Percentiles rank a stretch among this genome's conserved stretches.
Conservation (phyloP, 495 filamentous ascomycete genomes). For the Penicillium egyptiacum region DNA sequence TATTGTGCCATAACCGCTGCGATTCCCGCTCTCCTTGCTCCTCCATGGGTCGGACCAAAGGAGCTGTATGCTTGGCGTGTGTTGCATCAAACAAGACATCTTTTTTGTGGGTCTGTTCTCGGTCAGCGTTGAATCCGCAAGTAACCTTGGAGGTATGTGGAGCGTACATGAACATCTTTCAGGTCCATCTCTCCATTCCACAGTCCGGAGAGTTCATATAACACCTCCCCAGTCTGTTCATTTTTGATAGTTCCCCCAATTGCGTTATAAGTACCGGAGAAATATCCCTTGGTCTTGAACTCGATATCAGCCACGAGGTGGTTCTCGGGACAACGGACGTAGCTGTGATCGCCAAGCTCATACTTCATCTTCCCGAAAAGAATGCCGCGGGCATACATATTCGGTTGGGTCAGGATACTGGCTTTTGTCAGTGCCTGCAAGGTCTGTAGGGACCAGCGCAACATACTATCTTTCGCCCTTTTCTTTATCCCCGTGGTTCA, state of each 20-base stretch:
- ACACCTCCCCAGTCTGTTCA: slow-evolving; percentile 76
- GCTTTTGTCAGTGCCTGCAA: slow-evolving; percentile 17
- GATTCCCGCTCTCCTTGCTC: slow-evolving; percentile 93
- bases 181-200: slow-evolving; percentile 96
- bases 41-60: slow-evolving; percentile 70
- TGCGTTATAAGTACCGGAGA: slow-evolving; percentile 93
- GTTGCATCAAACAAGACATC: slow-evolving; percentile 87
- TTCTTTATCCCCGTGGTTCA: slow-evolving; percentile 68
- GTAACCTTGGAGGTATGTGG: background rate
- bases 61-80: slow-evolving; percentile 70
- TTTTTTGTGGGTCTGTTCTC: slow-evolving; percentile 74
- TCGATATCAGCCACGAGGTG: slow-evolving; percentile 89
- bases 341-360: slow-evolving; percentile 95
- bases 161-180: slow-evolving; percentile 72
- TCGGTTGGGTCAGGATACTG: slow-evolving; percentile 90
- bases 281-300: slow-evolving; percentile 98
- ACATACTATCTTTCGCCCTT: slow-evolving; percentile 85
- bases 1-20: slow-evolving; percentile 79
- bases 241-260: slow-evolving; percentile 93
- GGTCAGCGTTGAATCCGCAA: slow-evolving; percentile 10
- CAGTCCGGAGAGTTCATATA: slow-evolving; percentile 87
- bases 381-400: slow-evolving; percentile 98
- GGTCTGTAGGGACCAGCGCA: background rate
- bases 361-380: slow-evolving; percentile 99
- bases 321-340: slow-evolving; percentile 86